Conservation (phyloP, 192 early-diverging fungal genomes). For the Coemansia sp. region DNA sequence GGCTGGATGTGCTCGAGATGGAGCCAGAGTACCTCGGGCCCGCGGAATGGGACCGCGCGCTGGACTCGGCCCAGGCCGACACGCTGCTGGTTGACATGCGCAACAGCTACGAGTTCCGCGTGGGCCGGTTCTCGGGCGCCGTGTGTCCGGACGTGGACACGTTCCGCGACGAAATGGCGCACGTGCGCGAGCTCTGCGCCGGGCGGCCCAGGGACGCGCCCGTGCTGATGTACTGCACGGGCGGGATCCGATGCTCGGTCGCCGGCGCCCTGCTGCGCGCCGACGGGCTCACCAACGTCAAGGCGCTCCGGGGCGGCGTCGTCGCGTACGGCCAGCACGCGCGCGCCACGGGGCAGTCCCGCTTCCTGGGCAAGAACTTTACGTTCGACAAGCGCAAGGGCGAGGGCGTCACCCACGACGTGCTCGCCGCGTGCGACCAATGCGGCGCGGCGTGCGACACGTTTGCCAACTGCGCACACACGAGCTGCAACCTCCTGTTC, state of each 20-base stretch:
- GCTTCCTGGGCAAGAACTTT: conserved; percentile 76
- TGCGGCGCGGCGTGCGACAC: conserved; percentile 63
- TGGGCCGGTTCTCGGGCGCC: conserved; percentile 71
- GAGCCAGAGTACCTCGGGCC: conserved; percentile 67
- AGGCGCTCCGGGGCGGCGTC: conserved; percentile 70
- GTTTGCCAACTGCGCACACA: conserved; percentile 72
- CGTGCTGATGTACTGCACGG: conserved; percentile 83
- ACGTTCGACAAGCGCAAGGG: conserved; percentile 79
- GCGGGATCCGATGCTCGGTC: conserved; percentile 78
- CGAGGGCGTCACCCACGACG: conserved; percentile 62
- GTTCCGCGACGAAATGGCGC: conserved; percentile 65
- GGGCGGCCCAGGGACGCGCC: conserved; percentile 56
- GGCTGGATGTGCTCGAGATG: conserved; percentile 56
- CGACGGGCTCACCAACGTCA: conserved; percentile 63
- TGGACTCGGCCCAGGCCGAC: conserved; percentile 18
- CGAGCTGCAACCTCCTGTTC: conserved; percentile 69
- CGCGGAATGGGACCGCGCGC: conserved; percentile 63
- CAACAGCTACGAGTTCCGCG: conserved; percentile 71
- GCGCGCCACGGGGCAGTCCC: conserved; percentile 45
- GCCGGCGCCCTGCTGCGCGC: conserved; percentile 74
- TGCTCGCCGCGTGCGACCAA: conserved; percentile 65
- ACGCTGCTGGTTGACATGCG: conserved; percentile 73
- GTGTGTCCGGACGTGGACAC: conserved; percentile 71
- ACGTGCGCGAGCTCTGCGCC: conserved; percentile 60
- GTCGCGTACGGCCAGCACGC: conserved; percentile 72